Evolutionary conservation across 371 early-diverging fungal genomes (phyloP), one percentile per base, ranked within the genome.

Genomic region (Mucor racemosus): DNA sequence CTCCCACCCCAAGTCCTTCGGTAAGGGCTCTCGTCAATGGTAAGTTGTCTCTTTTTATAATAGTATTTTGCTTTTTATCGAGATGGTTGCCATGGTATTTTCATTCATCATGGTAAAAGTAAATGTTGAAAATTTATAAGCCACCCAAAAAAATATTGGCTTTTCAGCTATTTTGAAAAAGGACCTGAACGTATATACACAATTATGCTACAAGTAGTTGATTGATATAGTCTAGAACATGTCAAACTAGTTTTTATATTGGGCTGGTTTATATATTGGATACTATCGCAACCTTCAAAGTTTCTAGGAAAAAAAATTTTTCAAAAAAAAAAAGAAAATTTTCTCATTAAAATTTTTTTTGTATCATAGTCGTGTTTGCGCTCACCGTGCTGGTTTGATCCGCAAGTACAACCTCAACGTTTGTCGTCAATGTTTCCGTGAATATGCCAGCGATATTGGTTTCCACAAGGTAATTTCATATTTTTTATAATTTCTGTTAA

Each of bases 351-450:
- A 36, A 46, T 58, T 40, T 48, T 36, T 40, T 36, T 58, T 15
- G 11, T 38, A 35, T 34, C 38, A 50, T 76, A 95, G 97, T 92
- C 96, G 99, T 76, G 97, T 97, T 81, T 97, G 96, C 86, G 90
- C 95, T 71, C 98, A 99, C 92, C 96, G 92, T 77, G 97, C 97
- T 76, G 99, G 99, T 91, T 90, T 99, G 76, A 99, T 99, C 90
- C 97, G 99, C 90, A 99, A 99, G 91, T 99, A 99, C 92, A 92
- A 91, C 75, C 87, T 99, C 67, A 94, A 98, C 91, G 87, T 99
- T 77, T 99, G 99, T 94, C 95, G 99, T 91, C 99, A 99, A 90
- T 99, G 99, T 92, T 99, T 99, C 95, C 98, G 99, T 88, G 98
- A 99, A 89, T 94, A 99, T 86, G 90, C 99, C 80, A 86, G 82